phyloP scores from a whole-genome alignment of 2,329 filamentous ascomycete species.

The Paecilomyces fulvus region DNA sequence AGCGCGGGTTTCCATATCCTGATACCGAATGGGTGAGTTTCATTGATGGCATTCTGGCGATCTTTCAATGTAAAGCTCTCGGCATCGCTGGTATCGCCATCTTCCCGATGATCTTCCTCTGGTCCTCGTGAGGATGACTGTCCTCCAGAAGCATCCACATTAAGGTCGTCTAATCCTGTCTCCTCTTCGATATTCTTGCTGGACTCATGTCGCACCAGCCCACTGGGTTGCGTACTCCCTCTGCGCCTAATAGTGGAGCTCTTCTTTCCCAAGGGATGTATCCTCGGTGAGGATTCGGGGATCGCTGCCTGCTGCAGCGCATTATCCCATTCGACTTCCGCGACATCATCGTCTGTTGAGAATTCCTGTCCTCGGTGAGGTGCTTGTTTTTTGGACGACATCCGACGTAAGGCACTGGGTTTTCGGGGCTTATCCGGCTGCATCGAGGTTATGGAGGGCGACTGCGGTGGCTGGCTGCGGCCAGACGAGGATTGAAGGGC shows the following conservation, averaged over 20 bases:
- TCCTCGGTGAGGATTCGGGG: slow-evolving; percentile 26
- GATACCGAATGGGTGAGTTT: slow-evolving; percentile 97
- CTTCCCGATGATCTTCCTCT: slow-evolving; percentile 11
- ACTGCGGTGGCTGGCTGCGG: slow-evolving; percentile 32
- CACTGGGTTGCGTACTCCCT: slow-evolving; percentile 21
- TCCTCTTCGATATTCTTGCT: slow-evolving; percentile 31
- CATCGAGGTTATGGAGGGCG: slow-evolving; percentile 33
- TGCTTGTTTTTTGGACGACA: slow-evolving; percentile 61
- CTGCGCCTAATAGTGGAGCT: slow-evolving; percentile 35
- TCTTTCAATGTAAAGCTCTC: slow-evolving; percentile 98
- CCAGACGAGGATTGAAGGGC: slow-evolving; percentile 19
- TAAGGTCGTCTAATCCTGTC: slow-evolving; percentile 23
- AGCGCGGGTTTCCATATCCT: slow-evolving; percentile 97
- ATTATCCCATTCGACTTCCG: slow-evolving; percentile 71
- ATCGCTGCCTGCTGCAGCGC: slow-evolving; percentile 19
- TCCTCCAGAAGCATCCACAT: slow-evolving; percentile 13
- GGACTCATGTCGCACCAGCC: slow-evolving; percentile 27
- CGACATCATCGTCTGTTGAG: slow-evolving; percentile 79
- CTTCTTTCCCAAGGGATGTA: slow-evolving; percentile 23
- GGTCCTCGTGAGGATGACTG: slow-evolving; percentile 14
- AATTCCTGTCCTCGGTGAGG: slow-evolving; percentile 79
- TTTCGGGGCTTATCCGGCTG: slow-evolving; percentile 51
- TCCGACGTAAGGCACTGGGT: slow-evolving; percentile 62
- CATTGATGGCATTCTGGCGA: slow-evolving; percentile 93
- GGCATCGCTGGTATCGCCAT: slow-evolving; percentile 63